These are phyloP conservation scores for Saururus chinensis DNA, from an alignment of 164 flowering plant species.

Conservation along the genomic window DNA sequence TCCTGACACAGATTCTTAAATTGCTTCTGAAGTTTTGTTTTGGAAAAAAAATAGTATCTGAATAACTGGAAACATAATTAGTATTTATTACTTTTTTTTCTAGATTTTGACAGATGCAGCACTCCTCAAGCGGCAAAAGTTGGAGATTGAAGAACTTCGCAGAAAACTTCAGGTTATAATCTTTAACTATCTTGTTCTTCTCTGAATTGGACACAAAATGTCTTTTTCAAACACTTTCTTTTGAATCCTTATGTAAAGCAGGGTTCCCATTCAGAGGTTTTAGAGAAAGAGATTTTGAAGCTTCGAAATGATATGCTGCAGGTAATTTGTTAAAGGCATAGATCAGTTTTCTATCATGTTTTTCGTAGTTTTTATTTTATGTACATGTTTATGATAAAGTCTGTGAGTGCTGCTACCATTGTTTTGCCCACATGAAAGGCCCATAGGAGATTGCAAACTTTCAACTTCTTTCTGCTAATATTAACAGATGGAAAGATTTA, in stretches of 20 bases:
- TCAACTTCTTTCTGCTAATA: background rate
- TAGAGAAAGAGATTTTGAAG: conserved; percentile 87
- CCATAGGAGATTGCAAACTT: background rate
- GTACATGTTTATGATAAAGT: background rate
- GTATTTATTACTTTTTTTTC: background rate
- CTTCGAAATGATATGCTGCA: conserved; percentile 86
- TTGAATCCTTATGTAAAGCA: conserved; percentile 7
- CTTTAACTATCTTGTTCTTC: background rate
- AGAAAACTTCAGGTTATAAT: conserved; percentile 67
- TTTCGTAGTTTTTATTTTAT: background rate
- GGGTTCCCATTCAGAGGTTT: conserved; percentile 86
- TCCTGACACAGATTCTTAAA: background rate
- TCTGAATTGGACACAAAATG: background rate
- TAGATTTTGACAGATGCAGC: conserved; percentile 96
- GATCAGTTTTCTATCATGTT: background rate
- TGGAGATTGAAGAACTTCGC: conserved; percentile 89
- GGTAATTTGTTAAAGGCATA: conserved; percentile 26
- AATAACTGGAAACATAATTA: no score
- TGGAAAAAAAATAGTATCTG: no score
- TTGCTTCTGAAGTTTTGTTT: no score
- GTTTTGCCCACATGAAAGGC: background rate
- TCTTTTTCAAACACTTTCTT: background rate
- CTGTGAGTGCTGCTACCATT: background rate
- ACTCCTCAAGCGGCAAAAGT: conserved; percentile 76
- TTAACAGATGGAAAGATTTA: no score